Evolutionary conservation across 2,329 filamentous ascomycete species (phyloP), one percentile per base, ranked within the genome.

Genomic region (Beauveria sp.): DNA sequence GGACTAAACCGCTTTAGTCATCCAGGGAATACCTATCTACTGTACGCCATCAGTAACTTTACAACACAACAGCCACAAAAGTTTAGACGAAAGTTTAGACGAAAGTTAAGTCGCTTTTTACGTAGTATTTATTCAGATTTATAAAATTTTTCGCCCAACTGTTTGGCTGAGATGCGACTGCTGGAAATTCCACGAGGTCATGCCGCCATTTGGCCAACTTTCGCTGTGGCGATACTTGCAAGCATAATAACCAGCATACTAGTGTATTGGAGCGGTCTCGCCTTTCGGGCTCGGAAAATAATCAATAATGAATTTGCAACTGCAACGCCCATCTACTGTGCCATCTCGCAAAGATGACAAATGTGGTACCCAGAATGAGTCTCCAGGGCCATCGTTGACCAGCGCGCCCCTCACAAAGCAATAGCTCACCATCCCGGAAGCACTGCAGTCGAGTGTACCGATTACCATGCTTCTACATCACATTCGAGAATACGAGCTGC

Each of bases 1-100:
- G 60, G 22, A 24, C 59, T 59, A 57, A 61, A 55, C 41, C 53
- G 58, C 53, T 61, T 61, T 61, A 61, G 59, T 61, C 50, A 61
- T 55, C 59, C 56, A 46, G 56, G 47, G 3, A 50, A 34, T 34
- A 34, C 9, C 8, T 10, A 30, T 0, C 4, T 34, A 37, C 34
- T 16, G 34, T 6, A 37, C 12, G 34, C 34, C 34, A 37, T 16
- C 30, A 24, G 54, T 7, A 24, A 24, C 22, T 24, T 24, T 24
- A 46, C 18, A 16, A 12, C n/a, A n/a, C 34, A 22, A 24, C 14
- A 16, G 24, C 3, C 3, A 16, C 3, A 30, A 41, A 26, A 24
- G 50, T 20, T 3, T 3, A 24, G 22, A 24, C 22, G 22, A 24
- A 24, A 24, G 51, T 22, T 26, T 26, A 24, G 20, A 26, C 34